phyloP scores from a whole-genome alignment of 768 basidiomycete species.

The Exsudoporus frostii region DNA sequence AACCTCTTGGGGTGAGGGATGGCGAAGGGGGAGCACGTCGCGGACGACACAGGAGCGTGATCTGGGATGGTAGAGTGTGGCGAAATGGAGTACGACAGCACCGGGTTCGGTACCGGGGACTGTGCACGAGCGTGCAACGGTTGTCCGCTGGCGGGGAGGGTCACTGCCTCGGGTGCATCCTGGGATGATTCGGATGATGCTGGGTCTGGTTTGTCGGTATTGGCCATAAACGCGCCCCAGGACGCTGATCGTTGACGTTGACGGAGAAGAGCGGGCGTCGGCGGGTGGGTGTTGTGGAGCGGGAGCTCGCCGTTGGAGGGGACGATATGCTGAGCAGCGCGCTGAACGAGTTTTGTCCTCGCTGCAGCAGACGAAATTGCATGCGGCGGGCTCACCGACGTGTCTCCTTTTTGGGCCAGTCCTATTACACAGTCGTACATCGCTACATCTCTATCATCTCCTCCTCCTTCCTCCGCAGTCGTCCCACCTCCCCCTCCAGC shows the following conservation, averaged over 20 bases:
- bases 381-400: conserved; percentile 11
- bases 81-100: conserved; percentile 5
- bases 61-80: conserved; percentile 19
- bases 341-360: conserved; percentile 8
- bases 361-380: conserved; percentile 15
- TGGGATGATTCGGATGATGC: conserved; percentile 42
- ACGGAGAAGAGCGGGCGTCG: conserved; percentile 13
- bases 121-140: conserved; percentile 11
- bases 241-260: conserved; percentile 44
- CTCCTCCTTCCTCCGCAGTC: conserved; percentile 54
- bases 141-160: conserved; percentile 4
- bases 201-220: conserved; percentile 49
- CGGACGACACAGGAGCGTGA: conserved; percentile 8
- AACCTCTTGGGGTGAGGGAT: conserved; percentile 77
- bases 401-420: conserved; percentile 27
- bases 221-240: conserved; percentile 78
- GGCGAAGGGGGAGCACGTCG: conserved; percentile 22
- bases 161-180: conserved; percentile 17
- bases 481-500: conserved; percentile 74
- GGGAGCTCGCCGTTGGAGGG: conserved; percentile 7
- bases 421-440: background rate
- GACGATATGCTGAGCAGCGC: background rate
- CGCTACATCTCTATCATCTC: conserved; percentile 48
- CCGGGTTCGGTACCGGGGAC: conserved; percentile 15
- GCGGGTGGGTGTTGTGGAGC: background rate